phyloP scores from a whole-genome alignment of 148 eudicot species.

The Rhododendron ovatum region DNA sequence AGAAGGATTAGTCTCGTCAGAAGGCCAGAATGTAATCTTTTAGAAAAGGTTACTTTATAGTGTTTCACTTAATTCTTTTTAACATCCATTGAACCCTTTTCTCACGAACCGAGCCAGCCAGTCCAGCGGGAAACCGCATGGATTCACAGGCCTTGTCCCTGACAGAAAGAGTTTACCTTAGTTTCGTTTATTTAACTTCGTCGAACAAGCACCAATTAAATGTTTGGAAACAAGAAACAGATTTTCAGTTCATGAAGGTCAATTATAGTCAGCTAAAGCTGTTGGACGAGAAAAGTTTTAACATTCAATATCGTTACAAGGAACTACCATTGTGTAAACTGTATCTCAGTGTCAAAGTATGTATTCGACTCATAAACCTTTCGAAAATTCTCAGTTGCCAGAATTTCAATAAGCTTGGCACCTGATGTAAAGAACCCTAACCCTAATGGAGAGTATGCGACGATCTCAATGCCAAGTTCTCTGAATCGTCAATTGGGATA shows the following conservation, averaged over 20 bases:
- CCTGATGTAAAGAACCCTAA: conserved; percentile 12
- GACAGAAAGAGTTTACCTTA: not conserved
- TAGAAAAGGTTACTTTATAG: too few species aligned
- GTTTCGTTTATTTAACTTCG: not conserved
- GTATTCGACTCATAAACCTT: not conserved
- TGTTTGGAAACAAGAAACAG: too few species aligned
- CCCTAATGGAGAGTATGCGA: conserved; percentile 9
- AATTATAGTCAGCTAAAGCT: not conserved
- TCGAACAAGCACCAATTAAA: too few species aligned
- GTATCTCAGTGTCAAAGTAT: too few species aligned
- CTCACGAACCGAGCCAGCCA: not conserved
- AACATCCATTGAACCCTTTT: not conserved
- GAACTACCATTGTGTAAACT: too few species aligned
- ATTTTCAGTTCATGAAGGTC: too few species aligned
- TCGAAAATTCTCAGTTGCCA: conserved; percentile 2
- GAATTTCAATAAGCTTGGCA: not conserved
- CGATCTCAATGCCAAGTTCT: conserved; percentile 21
- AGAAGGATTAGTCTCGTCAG: too few species aligned
- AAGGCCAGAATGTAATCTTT: too few species aligned
- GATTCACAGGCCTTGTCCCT: not conserved
- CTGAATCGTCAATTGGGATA: not conserved
- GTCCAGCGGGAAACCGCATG: not conserved
- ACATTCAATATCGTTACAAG: not conserved
- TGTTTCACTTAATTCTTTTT: too few species aligned
- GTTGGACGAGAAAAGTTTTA: not conserved